Base-by-base conservation (phyloP, 2,329 filamentous ascomycete species). In the Fusarium begoniae region DNA sequence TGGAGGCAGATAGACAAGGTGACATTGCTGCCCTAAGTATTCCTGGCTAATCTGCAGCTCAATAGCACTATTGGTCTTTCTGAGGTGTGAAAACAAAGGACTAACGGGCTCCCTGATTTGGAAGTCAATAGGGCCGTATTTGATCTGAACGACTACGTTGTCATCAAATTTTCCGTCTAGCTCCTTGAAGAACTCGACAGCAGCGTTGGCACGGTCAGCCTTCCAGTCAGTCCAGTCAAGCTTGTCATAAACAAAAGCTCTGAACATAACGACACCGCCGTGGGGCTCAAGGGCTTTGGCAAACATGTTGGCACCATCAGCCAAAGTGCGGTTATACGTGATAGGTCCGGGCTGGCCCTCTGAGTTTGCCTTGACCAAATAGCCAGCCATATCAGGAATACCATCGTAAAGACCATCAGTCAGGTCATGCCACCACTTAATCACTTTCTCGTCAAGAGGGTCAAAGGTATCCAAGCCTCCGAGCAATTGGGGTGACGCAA, bases 81-180 rank as follows among this genome's bases (percentile, higher is more conserved):
- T 76, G 20, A 89, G 77, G 57, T 87, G 82, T 2, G 86, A 86
- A 70, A 94, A 93, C 2, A 94, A 81, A 1, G 92, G 91, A 8
- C 89, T 92, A 3, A 86, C 81, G 3, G 92, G 89, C 79, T 93
- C 92, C 41, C 92, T 88, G 17, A 93, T 90, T 76, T 93, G 92
- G 80, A 94, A 93, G 77, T 94, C 92, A 67, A 93, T 93, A 0
- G 92, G 91, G 0, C 92, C 92, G 70, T 91, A 93, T 80, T 94
- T 94, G 81, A 94, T 90, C 78, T 94, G 92, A 6, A 94, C 85
- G 0, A 94, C 85, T 0, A 93, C 91, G 53, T 94, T 94, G 51
- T 91, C 89, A 28, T 91, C 89, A 64, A 94, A 94, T 67, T 90
- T 80, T 10, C 86, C 88, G 75, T 94, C 92, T 0, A 93, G 85